These are phyloP conservation scores for Phytophthora pini DNA, from an alignment of 352 stramenopile genomes.

Conservation along the genomic window DNA sequence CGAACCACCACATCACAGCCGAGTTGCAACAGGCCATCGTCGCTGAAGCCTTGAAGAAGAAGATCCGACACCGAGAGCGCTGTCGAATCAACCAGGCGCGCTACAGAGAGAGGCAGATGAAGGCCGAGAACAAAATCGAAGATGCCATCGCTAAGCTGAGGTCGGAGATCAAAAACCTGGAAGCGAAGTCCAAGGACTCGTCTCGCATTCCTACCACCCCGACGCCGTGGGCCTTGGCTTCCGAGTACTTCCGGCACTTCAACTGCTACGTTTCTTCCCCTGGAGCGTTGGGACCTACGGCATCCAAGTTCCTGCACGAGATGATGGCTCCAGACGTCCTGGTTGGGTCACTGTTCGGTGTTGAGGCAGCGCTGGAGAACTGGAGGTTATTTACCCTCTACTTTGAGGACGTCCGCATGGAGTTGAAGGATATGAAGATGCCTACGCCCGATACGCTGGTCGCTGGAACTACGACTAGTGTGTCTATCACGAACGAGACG, in stretches of 20 bases:
- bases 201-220: background rate
- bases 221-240: slow-evolving; percentile 2
- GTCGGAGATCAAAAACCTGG: slow-evolving; percentile 4
- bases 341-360: background rate
- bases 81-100: slow-evolving; percentile 15
- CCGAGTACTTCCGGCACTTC: slow-evolving; percentile 17
- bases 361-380: slow-evolving; percentile 1
- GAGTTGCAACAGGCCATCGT: slow-evolving; percentile 13
- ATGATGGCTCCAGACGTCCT: background rate
- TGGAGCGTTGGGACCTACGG: background rate
- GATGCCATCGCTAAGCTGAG: background rate
- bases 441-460: background rate
- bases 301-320: slow-evolving; percentile 1
- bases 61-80: slow-evolving; percentile 15
- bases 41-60: slow-evolving; percentile 16
- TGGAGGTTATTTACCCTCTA: slow-evolving; percentile 5
- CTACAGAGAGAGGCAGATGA: slow-evolving; percentile 11
- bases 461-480: background rate
- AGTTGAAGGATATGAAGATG: background rate
- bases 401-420: background rate
- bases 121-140: background rate
- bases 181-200: background rate
- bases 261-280: slow-evolving; percentile 11
- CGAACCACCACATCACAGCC: slow-evolving; percentile 2
- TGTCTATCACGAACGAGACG: background rate